Conservation (phyloP, 441 rosid genomes). For the Gossypium gossypioides region DNA sequence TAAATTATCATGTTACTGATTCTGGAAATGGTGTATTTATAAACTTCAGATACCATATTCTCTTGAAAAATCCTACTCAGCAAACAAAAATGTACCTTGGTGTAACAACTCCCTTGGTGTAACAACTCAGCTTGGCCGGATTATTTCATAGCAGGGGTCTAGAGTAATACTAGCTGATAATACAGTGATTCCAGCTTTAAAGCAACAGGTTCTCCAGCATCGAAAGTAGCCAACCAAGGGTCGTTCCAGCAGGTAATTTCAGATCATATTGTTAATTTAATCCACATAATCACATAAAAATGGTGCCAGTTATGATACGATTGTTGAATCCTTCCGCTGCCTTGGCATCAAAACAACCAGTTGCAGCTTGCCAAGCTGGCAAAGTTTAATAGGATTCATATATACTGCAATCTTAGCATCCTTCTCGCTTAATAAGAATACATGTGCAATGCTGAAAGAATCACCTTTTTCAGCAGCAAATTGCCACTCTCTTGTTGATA, state of each 20-base stretch:
- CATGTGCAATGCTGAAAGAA: slow-evolving; percentile 58
- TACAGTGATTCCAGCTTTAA: not conserved
- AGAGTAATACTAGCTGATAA: no score
- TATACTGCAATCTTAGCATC: slow-evolving; percentile 46
- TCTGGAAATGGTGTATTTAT: not conserved
- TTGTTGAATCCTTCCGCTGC: slow-evolving; percentile 23
- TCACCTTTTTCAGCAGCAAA: slow-evolving; percentile 67
- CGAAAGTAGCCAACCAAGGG: not conserved
- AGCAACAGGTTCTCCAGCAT: not conserved
- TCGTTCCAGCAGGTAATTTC: not conserved
- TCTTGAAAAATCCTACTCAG: not conserved
- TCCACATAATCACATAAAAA: not conserved
- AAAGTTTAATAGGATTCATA: slow-evolving; percentile 54
- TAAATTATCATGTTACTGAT: not conserved
- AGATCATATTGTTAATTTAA: not conserved
- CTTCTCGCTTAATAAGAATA: slow-evolving; percentile 38
- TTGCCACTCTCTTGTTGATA: slow-evolving; percentile 78
- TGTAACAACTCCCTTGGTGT: not conserved
- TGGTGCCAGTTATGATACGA: not conserved
- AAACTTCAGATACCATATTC: not conserved
- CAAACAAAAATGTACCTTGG: not conserved
- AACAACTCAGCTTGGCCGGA: not conserved
- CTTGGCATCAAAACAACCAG: slow-evolving; percentile 67
- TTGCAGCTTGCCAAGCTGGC: slow-evolving; percentile 62
- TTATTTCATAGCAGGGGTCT: not conserved